These are phyloP conservation scores for Fomitiporia mediterranea DNA, from an alignment of 1,284 basidiomycete species.

Conservation along the genomic window DNA sequence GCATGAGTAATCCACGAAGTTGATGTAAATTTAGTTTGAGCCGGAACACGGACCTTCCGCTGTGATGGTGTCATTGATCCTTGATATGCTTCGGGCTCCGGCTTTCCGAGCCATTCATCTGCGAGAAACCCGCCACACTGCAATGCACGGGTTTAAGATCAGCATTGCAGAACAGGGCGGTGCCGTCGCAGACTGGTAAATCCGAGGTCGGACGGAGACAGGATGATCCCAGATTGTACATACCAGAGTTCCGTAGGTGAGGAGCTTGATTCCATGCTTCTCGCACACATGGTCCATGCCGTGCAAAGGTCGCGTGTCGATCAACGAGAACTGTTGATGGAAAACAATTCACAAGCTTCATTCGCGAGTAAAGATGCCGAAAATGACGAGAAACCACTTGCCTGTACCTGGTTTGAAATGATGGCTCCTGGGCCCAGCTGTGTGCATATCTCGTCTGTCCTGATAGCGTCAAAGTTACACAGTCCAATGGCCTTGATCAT, in stretches of 20 bases:
- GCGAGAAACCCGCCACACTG: constrained; percentile 81
- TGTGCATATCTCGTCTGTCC: constrained; percentile 75
- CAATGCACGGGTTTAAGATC: neutral
- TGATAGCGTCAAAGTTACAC: constrained; percentile 74
- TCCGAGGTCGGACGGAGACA: constrained; percentile 14
- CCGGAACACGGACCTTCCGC: constrained; percentile 52
- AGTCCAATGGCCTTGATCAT: constrained; percentile 65
- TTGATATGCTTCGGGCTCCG: constrained; percentile 68
- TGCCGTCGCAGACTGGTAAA: neutral
- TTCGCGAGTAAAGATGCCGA: neutral
- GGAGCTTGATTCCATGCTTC: constrained; percentile 64
- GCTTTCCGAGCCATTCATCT: constrained; percentile 64
- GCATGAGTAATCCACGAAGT: neutral
- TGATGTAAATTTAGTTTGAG: neutral
- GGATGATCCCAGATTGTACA: constrained; percentile 26
- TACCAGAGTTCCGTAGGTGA: constrained; percentile 79
- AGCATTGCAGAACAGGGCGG: constrained; percentile 17
- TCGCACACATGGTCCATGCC: constrained; percentile 74
- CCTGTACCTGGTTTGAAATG: constrained; percentile 81
- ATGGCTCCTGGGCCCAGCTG: constrained; percentile 61
- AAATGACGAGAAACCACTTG: constrained; percentile 29
- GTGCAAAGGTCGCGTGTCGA: constrained; percentile 71
- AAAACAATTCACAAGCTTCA: neutral
- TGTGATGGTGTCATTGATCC: constrained; percentile 69
- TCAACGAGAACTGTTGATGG: constrained; percentile 64